Base-by-base conservation (phyloP, 306 rosid genomes). In the Hylodesmum podocarpum region DNA sequence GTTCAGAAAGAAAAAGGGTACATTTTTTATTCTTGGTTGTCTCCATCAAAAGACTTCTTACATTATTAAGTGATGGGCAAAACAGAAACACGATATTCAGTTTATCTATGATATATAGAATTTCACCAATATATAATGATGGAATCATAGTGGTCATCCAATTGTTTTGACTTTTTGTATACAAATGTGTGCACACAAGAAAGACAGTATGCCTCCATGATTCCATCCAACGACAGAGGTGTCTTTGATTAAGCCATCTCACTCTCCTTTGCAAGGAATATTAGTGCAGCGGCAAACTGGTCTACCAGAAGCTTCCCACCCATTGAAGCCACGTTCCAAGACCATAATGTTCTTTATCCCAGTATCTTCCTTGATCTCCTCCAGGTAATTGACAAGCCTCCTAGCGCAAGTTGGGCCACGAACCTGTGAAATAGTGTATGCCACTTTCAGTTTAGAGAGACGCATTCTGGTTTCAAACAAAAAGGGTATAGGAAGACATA, bases 401-500 rank as follows among this genome's bases (percentile, higher is more conserved):
- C 96, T 83, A 4, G 98, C 98, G 80, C 97, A 94, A 49, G 78
- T 83, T 25, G 97, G 98, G 80, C 98, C 98, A 36, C 98, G 98
- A 78, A 91, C 98, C 98, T 94, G 53, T 72, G 84, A 71, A 74
- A 77, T 40, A 72, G 57, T 77, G 62, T 47, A 67, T 27, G 43
- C 47, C 15, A 62, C 51, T 62, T 72, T 66, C 41, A 40, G 61
- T 57, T 73, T 66, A 43, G 57, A 22, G 70, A 57, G 18, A 59
- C 15, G 51, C 54, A 39, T 66, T 70, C 46, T 65, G 37, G 50
- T n/a, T 36, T 21, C 0, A 31, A 43, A 54, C n/a, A 68, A 57
- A 50, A 46, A 33, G 8, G 22, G 29, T n/a, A 25, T 31, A 43
- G 34, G 68, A 75, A 80, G 66, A 22, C 21, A 54, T 24, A 29